Percentiles rank a stretch among this genome's conserved stretches.
These are phyloP conservation scores for Aureobasidium lini DNA, from an alignment of 2,329 filamentous ascomycete species.

Conservation along the genomic window DNA sequence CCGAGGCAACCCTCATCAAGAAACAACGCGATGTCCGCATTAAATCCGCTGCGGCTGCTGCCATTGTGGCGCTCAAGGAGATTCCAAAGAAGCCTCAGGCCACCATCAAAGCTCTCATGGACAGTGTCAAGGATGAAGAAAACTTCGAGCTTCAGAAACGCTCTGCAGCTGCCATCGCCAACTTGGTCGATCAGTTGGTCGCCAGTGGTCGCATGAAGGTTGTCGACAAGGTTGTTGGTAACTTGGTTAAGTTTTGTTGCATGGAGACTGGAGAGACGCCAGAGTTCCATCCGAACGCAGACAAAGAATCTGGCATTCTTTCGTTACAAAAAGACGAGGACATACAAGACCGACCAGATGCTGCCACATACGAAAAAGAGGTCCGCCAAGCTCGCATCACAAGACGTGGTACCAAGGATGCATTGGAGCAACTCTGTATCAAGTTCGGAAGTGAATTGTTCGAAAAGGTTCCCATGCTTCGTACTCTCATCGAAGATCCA, in stretches of 20 bases:
- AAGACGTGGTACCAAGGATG: conserved; percentile 86
- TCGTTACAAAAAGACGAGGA: conserved; percentile 98
- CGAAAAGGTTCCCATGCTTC: conserved; percentile 75
- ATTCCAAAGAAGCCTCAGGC: conserved; percentile 89
- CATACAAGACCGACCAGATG: conserved; percentile 83
- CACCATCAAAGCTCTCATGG: conserved; percentile 96
- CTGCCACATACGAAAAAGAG: conserved; percentile 81
- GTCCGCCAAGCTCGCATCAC: conserved; percentile 84
- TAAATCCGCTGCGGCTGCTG: conserved; percentile 76
- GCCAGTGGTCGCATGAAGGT: conserved; percentile 71
- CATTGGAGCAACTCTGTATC: conserved; percentile 75
- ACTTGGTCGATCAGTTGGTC: conserved; percentile 79
- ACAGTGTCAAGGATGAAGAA: conserved; percentile 92
- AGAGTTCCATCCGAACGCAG: conserved; percentile 78
- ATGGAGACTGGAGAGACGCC: conserved; percentile 97
- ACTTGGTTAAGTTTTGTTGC: conserved; percentile 94
- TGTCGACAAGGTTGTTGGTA: conserved; percentile 91
- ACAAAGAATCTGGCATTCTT: conserved; percentile 71
- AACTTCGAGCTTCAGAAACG: conserved; percentile 81
- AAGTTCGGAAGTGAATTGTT: conserved; percentile 74
- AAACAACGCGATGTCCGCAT: conserved; percentile 78
- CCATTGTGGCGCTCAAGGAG: conserved; percentile 76
- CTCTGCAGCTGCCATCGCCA: conserved; percentile 76
- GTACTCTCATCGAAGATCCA: conserved; percentile 72
- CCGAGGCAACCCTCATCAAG: conserved; percentile 73